These are phyloP conservation scores for Pseudogymnoascus sp. DNA, from an alignment of 2,329 filamentous ascomycete genomes.

Conservation along the genomic window DNA sequence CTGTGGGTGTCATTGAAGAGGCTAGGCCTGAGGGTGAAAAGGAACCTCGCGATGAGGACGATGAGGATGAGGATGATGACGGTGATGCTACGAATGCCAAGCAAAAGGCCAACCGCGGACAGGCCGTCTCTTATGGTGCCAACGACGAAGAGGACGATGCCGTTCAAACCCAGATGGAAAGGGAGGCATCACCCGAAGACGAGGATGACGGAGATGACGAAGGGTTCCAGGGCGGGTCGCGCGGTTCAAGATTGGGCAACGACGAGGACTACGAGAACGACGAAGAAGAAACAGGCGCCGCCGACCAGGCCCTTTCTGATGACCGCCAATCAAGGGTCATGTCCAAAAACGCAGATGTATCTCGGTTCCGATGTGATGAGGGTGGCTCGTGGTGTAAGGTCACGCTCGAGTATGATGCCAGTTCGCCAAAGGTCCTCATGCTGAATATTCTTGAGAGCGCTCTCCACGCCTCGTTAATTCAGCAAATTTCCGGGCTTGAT, in stretches of 20 bases:
- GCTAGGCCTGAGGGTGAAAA: conserved; percentile 37
- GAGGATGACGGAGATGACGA: conserved; percentile 51
- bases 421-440: conserved; percentile 86
- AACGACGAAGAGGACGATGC: conserved; percentile 88
- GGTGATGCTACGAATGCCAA: conserved; percentile 72
- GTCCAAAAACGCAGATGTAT: conserved; percentile 59
- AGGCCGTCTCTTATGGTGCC: conserved; percentile 82
- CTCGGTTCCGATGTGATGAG: conserved; percentile 74
- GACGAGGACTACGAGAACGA: conserved; percentile 34
- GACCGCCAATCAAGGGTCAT: conserved; percentile 59
- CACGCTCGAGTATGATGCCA: conserved; percentile 73
- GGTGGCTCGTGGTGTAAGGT: conserved; percentile 71
- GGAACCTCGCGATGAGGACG: conserved; percentile 46
- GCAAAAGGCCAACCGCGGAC: conserved; percentile 66
- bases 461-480: conserved; percentile 72
- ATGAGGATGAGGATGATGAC: conserved; percentile 70
- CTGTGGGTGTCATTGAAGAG: conserved; percentile 50
- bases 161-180: conserved; percentile 58
- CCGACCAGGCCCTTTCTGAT: conserved; percentile 18
- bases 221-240: conserved; percentile 45
- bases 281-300: conserved; percentile 25
- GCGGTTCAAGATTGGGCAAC: conserved; percentile 26
- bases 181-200: conserved; percentile 50
- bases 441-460: conserved; percentile 82
- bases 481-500: conserved; percentile 74